phyloP scores from a whole-genome alignment of 1,139 yeast genomes.

The Yamadazyma taylorii region DNA sequence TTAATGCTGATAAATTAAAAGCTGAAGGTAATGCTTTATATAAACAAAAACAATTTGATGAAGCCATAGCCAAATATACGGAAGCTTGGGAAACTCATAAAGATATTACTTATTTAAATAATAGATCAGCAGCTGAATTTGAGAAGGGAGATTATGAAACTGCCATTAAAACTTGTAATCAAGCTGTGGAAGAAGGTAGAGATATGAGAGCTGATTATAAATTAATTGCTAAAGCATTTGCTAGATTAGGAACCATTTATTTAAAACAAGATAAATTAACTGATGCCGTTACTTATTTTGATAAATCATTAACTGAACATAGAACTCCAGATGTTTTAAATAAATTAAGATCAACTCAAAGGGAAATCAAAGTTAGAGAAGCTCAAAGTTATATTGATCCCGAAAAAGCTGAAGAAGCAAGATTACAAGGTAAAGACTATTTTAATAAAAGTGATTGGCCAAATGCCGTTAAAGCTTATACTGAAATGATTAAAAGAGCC shows the following conservation, averaged over 20 bases:
- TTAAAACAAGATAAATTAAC: slow-evolving; percentile 71
- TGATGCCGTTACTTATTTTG: slow-evolving; percentile 75
- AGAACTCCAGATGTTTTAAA: slow-evolving; percentile 92
- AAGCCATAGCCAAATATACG: slow-evolving; percentile 83
- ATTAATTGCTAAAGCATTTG: slow-evolving; percentile 86
- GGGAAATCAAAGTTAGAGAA: slow-evolving; percentile 77
- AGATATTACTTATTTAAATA: slow-evolving; percentile 92
- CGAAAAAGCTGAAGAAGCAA: slow-evolving; percentile 92
- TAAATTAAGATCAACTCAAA: slow-evolving; percentile 86
- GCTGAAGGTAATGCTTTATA: slow-evolving; percentile 85
- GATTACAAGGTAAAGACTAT: slow-evolving; percentile 85
- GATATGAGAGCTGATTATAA: slow-evolving; percentile 90
- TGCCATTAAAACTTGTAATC: slow-evolving; percentile 76
- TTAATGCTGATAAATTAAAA: slow-evolving; percentile 75
- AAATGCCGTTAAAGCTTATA: slow-evolving; percentile 88
- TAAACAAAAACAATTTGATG: slow-evolving; percentile 87
- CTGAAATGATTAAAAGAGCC: slow-evolving; percentile 94
- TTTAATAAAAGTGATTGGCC: slow-evolving; percentile 97
- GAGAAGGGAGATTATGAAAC: slow-evolving; percentile 92
- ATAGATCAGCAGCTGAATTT: slow-evolving; percentile 96
- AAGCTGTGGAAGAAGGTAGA: slow-evolving; percentile 88
- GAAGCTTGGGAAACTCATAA: slow-evolving; percentile 81
- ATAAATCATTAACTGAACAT: slow-evolving; percentile 94
- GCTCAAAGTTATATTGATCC: slow-evolving; percentile 81
- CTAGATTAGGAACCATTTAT: slow-evolving; percentile 84